Percentiles rank a stretch among this genome's conserved stretches.
phyloP scores from a whole-genome alignment of 768 basidiomycete species.

The Phanerodontia chrysosporium region DNA sequence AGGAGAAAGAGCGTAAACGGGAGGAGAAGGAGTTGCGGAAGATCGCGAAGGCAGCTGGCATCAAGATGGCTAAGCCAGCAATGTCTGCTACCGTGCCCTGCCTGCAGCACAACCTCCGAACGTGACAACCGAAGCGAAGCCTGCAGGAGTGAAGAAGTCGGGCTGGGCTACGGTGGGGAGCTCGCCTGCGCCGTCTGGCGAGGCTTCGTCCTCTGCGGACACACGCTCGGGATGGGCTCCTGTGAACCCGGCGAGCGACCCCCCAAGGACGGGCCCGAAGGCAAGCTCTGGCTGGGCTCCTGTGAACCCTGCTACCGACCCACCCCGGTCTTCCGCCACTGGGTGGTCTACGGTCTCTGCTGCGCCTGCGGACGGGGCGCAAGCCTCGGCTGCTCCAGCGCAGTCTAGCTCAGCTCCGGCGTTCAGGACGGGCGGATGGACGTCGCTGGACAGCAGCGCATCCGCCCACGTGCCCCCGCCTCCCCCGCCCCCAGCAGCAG shows the following conservation, averaged over 20 bases:
- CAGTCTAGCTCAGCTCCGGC: constrained; percentile 31
- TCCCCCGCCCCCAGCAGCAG: constrained; percentile 18
- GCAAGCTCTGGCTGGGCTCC: constrained; percentile 43
- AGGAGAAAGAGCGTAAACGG: constrained; percentile 81
- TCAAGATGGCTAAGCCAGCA: constrained; percentile 47
- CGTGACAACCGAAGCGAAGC: constrained; percentile 9
- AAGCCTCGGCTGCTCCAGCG: constrained; percentile 1
- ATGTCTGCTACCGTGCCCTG: constrained; percentile 7
- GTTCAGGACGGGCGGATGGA: constrained; percentile 65
- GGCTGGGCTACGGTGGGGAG: constrained; percentile 42
- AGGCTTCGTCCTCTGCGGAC: constrained; percentile 14
- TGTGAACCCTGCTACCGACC: constrained; percentile 15
- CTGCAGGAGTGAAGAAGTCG: constrained; percentile 35
- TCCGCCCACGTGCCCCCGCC: constrained; percentile 15
- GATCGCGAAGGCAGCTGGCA: constrained; percentile 76
- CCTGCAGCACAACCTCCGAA: constrained; percentile 12
- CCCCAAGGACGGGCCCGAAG: neutral
- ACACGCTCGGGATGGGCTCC: constrained; percentile 47
- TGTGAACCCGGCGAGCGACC: constrained; percentile 15
- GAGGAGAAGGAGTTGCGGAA: constrained; percentile 85
- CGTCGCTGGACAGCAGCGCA: constrained; percentile 49
- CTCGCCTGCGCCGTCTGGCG: constrained; percentile 16
- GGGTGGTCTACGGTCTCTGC: neutral
- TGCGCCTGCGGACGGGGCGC: neutral
- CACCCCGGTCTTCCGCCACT: neutral